Evolutionary conservation across 2,329 filamentous ascomycete species (phyloP).

Genomic region (Colletotrichum agaves): DNA sequence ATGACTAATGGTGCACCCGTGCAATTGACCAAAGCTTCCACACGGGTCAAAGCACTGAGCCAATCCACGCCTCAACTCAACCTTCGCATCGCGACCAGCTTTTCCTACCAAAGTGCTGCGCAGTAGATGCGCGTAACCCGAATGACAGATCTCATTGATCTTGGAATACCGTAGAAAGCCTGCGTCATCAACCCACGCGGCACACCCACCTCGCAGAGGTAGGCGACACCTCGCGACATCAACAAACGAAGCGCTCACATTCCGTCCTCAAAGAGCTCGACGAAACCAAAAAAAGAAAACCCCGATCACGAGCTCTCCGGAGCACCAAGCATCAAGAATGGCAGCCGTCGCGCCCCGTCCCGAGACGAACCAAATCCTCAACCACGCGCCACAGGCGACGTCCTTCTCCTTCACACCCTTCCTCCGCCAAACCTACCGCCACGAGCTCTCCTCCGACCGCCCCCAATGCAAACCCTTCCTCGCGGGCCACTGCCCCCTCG

Average conservation of each 20-base stretch:
- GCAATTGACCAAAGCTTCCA: not conserved
- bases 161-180: too few species aligned
- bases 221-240: not conserved
- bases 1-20: conserved; percentile 1
- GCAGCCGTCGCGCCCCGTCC: conserved; percentile 42
- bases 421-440: conserved; percentile 83
- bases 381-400: conserved; percentile 67
- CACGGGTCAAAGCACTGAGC: not conserved
- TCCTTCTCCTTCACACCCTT: conserved; percentile 89
- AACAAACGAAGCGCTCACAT: not conserved
- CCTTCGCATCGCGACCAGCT: not conserved
- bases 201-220: not conserved
- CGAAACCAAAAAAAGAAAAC: not conserved
- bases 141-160: too few species aligned
- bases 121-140: too few species aligned
- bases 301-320: not conserved
- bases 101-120: too few species aligned
- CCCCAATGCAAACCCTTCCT: conserved; percentile 89
- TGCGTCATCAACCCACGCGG: too few species aligned
- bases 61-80: not conserved
- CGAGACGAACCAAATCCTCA: conserved; percentile 60
- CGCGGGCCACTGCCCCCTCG: conserved; percentile 87
- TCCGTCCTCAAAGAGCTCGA: not conserved
- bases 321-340: conserved; percentile 40
- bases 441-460: conserved; percentile 81